These are phyloP conservation scores for Hymenoscyphus fraxineus DNA, from an alignment of 2,329 filamentous ascomycete genomes.

Conservation along the genomic window DNA sequence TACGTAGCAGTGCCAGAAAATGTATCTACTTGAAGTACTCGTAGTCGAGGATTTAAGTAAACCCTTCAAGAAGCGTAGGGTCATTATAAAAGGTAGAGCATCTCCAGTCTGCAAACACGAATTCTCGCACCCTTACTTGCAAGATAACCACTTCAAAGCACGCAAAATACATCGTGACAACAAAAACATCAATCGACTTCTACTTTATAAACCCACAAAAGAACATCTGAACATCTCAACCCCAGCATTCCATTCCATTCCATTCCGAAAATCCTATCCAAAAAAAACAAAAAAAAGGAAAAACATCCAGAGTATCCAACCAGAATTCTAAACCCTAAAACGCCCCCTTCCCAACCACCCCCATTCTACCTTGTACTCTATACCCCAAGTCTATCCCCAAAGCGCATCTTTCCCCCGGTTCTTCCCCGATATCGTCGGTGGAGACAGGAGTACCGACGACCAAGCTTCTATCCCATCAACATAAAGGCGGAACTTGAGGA, in stretches of 20 bases:
- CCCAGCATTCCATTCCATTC: background rate
- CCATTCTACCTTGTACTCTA: background rate
- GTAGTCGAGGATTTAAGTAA: no score
- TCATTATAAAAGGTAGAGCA: no score
- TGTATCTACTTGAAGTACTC: no score
- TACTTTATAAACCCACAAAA: background rate
- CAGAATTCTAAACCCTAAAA: background rate
- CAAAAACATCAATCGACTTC: background rate
- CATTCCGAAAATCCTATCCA: background rate
- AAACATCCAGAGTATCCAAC: background rate
- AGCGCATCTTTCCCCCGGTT: slow-evolving; percentile 30
- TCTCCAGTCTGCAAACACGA: no score
- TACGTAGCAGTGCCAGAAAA: no score
- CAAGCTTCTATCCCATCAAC: slow-evolving; percentile 77
- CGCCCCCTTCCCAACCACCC: background rate
- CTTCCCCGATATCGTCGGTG: slow-evolving; percentile 35
- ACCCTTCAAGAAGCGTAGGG: no score
- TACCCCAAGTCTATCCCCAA: slow-evolving; percentile 26
- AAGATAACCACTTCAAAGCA: background rate
- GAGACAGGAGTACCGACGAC: slow-evolving; percentile 56
- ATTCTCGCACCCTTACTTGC: no score
- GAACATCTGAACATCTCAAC: background rate
- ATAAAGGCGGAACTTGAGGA: slow-evolving; percentile 76
- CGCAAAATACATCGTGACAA: background rate
- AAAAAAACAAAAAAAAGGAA: no score